Conservation (phyloP, 2,329 filamentous ascomycete genomes). For the Aspergillus neotritici region DNA sequence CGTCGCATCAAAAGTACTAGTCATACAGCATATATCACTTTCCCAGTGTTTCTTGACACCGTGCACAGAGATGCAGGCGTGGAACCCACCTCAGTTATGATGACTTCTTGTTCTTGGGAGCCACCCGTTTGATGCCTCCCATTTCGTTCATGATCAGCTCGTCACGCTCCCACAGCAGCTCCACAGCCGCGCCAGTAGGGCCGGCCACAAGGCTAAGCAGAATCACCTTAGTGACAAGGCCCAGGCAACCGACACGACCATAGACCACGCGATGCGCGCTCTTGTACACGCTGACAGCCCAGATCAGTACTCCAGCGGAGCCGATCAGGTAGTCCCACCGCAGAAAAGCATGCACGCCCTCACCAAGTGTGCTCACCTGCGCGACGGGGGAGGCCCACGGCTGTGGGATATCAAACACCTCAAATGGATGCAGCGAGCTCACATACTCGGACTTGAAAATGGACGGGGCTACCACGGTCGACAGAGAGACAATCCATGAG, state of each 20-base stretch:
- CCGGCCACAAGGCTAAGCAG: slow-evolving; percentile 37
- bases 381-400: slow-evolving; percentile 27
- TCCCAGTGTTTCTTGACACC: too few species aligned
- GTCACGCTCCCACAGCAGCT: slow-evolving; percentile 48
- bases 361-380: slow-evolving; percentile 30
- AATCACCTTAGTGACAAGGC: slow-evolving; percentile 31
- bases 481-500: slow-evolving; percentile 37
- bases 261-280: slow-evolving; percentile 25
- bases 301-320: slow-evolving; percentile 39
- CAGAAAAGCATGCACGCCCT: slow-evolving; percentile 43
- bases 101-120: slow-evolving; percentile 25
- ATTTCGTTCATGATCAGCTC: slow-evolving; percentile 36
- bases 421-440: slow-evolving; percentile 32
- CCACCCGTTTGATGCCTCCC: slow-evolving; percentile 29
- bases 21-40: too few species aligned
- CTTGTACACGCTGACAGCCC: slow-evolving; percentile 39
- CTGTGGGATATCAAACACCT: slow-evolving; percentile 35
- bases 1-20: too few species aligned
- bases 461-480: slow-evolving; percentile 32
- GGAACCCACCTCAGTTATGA: slow-evolving; percentile 2
- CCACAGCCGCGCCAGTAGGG: slow-evolving; percentile 41
- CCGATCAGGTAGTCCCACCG: slow-evolving; percentile 48
- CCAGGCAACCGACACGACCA: slow-evolving; percentile 19
- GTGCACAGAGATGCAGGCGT: too few species aligned
- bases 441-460: slow-evolving; percentile 31